Evolutionary conservation across 139 green algal species (phyloP).

Genomic region (Pleodorina starrii): DNA sequence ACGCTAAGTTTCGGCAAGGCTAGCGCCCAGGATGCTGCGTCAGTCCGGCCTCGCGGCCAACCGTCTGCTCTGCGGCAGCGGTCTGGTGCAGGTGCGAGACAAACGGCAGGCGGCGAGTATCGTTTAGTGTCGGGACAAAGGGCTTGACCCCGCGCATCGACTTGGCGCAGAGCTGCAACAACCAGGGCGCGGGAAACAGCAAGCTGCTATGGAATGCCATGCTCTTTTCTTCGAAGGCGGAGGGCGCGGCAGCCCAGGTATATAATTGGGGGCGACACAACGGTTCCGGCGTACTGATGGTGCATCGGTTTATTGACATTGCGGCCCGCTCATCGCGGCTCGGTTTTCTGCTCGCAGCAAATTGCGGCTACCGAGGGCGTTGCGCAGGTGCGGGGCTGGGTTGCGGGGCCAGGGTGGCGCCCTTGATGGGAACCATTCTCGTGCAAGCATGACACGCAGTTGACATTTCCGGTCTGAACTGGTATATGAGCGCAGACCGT

Average conservation of each 20-base stretch:
- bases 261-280: not conserved
- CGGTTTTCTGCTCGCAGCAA: not conserved
- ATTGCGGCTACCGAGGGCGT: slow-evolving; percentile 28
- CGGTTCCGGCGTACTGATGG: slow-evolving; percentile 38
- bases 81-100: slow-evolving; percentile 35
- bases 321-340: no score
- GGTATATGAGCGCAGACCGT: slow-evolving; percentile 4
- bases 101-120: not conserved
- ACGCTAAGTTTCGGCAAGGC: slow-evolving; percentile 26
- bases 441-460: not conserved
- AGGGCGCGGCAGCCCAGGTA: slow-evolving; percentile 41
- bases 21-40: slow-evolving; percentile 38
- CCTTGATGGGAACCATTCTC: not conserved
- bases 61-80: slow-evolving; percentile 31
- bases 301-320: not conserved
- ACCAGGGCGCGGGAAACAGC: slow-evolving; percentile 24
- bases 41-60: slow-evolving; percentile 41
- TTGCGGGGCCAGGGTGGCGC: not conserved
- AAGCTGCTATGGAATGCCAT: slow-evolving; percentile 55
- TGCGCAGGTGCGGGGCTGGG: slow-evolving; percentile 5
- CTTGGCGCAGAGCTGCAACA: slow-evolving; percentile 22
- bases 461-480: not conserved
- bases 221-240: slow-evolving; percentile 50
- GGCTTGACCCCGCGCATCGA: not conserved
- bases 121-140: not conserved